phyloP scores from a whole-genome alignment of 2,329 filamentous ascomycete species.

The Phialophora chinensis region DNA sequence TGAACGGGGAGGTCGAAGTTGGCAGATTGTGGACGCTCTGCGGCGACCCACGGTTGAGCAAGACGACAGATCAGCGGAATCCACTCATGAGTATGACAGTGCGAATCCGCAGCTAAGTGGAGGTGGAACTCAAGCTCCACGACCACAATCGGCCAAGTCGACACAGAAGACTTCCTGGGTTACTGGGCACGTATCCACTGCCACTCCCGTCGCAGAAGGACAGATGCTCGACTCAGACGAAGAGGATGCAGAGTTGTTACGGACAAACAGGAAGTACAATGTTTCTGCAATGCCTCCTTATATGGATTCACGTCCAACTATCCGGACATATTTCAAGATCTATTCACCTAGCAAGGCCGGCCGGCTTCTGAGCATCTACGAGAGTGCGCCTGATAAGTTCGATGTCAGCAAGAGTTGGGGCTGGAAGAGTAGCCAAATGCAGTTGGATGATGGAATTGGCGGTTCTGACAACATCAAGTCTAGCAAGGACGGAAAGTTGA shows the following conservation, averaged over 20 bases:
- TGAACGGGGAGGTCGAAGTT: constrained; percentile 38
- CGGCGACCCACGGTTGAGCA: constrained; percentile 29
- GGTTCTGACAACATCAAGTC: constrained; percentile 57
- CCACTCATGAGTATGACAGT: constrained; percentile 33
- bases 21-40: constrained; percentile 42
- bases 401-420: constrained; percentile 67
- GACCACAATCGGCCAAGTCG: constrained; percentile 38
- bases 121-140: constrained; percentile 37
- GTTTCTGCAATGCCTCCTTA: constrained; percentile 59
- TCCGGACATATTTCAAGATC: constrained; percentile 68
- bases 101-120: constrained; percentile 9
- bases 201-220: constrained; percentile 4
- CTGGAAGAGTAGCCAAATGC: constrained; percentile 66
- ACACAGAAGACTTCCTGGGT: constrained; percentile 41
- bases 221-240: constrained; percentile 42
- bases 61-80: constrained; percentile 28
- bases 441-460: constrained; percentile 93
- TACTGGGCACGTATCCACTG: neutral
- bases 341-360: constrained; percentile 65
- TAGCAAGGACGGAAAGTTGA: constrained; percentile 56
- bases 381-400: constrained; percentile 63
- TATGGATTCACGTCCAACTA: constrained; percentile 61
- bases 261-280: constrained; percentile 39
- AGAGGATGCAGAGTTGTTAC: constrained; percentile 40
- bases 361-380: constrained; percentile 64